Percentiles rank a stretch among this genome's conserved stretches.
These are phyloP conservation scores for Silene coronaria DNA, from an alignment of 179 eudicot species.

Conservation along the genomic window DNA sequence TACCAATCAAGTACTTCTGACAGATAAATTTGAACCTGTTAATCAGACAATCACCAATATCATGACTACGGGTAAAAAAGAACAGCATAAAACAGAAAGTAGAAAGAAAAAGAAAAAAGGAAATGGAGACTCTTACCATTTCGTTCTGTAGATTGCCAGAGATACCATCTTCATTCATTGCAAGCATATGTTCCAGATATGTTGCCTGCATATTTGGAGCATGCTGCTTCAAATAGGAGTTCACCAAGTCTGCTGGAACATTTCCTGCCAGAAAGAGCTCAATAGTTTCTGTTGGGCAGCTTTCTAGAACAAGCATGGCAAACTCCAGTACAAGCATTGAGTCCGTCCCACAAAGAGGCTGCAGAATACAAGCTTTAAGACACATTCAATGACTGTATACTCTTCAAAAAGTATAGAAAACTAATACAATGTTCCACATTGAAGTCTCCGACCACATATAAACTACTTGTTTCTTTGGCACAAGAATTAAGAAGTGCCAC, in stretches of 20 bases:
- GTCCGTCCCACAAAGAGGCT: slow-evolving; percentile 93
- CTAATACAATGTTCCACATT: neutral
- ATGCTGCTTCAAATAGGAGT: slow-evolving; percentile 89
- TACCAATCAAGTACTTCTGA: slow-evolving; percentile 98
- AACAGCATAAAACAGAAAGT: slow-evolving; percentile 1
- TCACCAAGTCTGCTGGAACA: slow-evolving; percentile 88
- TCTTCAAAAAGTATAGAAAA: slow-evolving; percentile 5
- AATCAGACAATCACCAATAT: slow-evolving; percentile 7
- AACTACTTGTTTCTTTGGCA: neutral
- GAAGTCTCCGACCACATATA: neutral
- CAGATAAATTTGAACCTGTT: slow-evolving; percentile 86
- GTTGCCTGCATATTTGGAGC: slow-evolving; percentile 95
- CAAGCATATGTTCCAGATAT: slow-evolving; percentile 86
- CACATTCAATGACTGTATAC: slow-evolving; percentile 13
- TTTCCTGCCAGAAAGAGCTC: slow-evolving; percentile 94
- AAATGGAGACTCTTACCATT: slow-evolving; percentile 52
- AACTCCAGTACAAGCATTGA: slow-evolving; percentile 94
- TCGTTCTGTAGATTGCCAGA: slow-evolving; percentile 93
- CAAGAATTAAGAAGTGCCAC: neutral
- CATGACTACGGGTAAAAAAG: neutral
- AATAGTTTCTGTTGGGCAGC: slow-evolving; percentile 82
- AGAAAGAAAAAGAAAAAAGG: neutral
- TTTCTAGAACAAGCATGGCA: slow-evolving; percentile 86
- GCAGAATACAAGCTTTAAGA: slow-evolving; percentile 36
- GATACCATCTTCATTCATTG: slow-evolving; percentile 81